Percentiles rank a stretch among this genome's conserved stretches.
Conservation (phyloP, 202 grass and related monocot species). For the Elaeis oleifera region DNA sequence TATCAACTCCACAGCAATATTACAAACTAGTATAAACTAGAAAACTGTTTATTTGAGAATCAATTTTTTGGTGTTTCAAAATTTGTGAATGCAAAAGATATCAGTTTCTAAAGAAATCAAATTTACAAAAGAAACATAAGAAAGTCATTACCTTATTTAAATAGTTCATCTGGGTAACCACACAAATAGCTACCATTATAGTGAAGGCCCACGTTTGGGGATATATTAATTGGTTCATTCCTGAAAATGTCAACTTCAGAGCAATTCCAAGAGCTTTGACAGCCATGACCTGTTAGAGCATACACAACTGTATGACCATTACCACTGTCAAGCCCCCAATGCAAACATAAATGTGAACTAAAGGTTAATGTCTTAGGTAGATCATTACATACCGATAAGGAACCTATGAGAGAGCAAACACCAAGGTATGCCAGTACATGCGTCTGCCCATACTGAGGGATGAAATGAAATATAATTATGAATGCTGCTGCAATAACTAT, state of each 20-base stretch:
- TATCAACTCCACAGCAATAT: too few relatives aligned
- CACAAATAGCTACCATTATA: constrained; percentile 62
- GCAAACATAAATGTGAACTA: constrained; percentile 10
- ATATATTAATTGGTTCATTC: constrained; percentile 88
- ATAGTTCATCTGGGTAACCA: constrained; percentile 94
- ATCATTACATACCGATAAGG: constrained; percentile 56
- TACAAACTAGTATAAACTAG: too few relatives aligned
- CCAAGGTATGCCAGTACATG: constrained; percentile 87
- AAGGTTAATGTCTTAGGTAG: neutral
- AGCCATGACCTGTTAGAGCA: constrained; percentile 74
- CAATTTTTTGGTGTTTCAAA: too few relatives aligned
- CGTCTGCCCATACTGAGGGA: constrained; percentile 91
- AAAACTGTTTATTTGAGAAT: too few relatives aligned
- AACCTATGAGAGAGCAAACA: constrained; percentile 85
- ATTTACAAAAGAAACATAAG: neutral
- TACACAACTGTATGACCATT: neutral
- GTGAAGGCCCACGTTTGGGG: constrained; percentile 89
- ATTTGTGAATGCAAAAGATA: too few relatives aligned
- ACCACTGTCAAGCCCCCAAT: neutral
- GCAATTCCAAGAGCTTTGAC: constrained; percentile 94
- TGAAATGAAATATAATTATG: constrained; percentile 77
- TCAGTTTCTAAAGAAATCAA: too few relatives aligned
- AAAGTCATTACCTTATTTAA: constrained; percentile 69
- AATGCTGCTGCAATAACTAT: constrained; percentile 69
- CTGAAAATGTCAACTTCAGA: constrained; percentile 89